These are phyloP conservation scores for Calocera cornea DNA, from an alignment of 768 basidiomycete genomes.

Conservation along the genomic window DNA sequence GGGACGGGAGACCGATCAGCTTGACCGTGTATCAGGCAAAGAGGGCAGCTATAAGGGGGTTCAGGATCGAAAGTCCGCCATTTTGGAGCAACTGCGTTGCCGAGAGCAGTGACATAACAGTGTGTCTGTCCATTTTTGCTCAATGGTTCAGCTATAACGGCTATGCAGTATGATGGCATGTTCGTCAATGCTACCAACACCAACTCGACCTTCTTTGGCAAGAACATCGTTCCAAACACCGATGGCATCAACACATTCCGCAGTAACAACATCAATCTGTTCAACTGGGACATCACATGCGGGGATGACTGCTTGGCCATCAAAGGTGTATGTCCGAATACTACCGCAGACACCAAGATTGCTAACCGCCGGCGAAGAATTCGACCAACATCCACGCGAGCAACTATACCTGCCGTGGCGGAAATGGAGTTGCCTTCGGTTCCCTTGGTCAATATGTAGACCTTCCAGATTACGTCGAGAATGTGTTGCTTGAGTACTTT, in stretches of 20 bases:
- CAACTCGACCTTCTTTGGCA: conserved; percentile 30
- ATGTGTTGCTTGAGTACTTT: conserved; percentile 38
- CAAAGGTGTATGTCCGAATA: conserved; percentile 39
- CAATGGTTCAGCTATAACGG: background rate
- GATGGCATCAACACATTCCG: conserved; percentile 49
- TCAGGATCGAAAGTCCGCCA: conserved; percentile 40
- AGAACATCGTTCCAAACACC: conserved; percentile 44
- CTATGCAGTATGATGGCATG: conserved; percentile 39
- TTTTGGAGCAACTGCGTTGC: conserved; percentile 50
- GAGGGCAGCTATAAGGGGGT: conserved; percentile 33
- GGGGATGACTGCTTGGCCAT: conserved; percentile 53
- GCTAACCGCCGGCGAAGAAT: conserved; percentile 30
- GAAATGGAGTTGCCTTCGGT: conserved; percentile 48
- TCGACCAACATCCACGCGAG: conserved; percentile 38
- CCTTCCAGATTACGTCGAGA: conserved; percentile 41
- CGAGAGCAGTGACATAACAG: conserved; percentile 32
- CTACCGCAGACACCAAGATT: background rate
- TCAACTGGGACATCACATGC: conserved; percentile 49
- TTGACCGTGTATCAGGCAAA: conserved; percentile 37
- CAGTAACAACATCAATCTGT: conserved; percentile 34
- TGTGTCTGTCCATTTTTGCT: background rate
- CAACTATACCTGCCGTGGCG: conserved; percentile 42
- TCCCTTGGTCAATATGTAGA: conserved; percentile 45
- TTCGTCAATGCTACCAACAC: conserved; percentile 43
- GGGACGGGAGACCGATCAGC: conserved; percentile 45